A percentile compares a stretch with the other conserved stretches of the same genome.
These are phyloP conservation scores for Trametes gibbosa DNA, from an alignment of 768 basidiomycete species.

Conservation along the genomic window DNA sequence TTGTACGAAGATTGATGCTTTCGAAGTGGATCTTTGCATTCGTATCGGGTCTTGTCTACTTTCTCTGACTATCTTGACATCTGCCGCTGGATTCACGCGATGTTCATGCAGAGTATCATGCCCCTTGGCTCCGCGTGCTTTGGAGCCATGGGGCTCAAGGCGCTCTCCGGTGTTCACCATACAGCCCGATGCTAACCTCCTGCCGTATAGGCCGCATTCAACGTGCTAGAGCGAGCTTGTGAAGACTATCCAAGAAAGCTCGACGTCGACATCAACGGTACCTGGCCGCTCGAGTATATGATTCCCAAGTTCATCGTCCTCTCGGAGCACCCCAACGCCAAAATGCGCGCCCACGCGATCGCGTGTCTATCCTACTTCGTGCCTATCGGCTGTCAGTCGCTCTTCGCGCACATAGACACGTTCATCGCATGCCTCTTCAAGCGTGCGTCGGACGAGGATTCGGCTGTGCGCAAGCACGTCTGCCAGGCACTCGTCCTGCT, in stretches of 20 bases:
- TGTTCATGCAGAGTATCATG: background rate
- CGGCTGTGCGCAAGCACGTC: conserved; percentile 92
- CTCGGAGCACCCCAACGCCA: conserved; percentile 79
- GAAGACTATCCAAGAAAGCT: conserved; percentile 96
- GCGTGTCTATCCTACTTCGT: conserved; percentile 95
- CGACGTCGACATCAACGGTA: conserved; percentile 90
- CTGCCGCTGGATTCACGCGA: background rate
- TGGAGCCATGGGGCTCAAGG: background rate
- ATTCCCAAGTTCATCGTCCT: conserved; percentile 92
- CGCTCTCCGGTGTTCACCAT: no score
- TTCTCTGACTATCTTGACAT: background rate
- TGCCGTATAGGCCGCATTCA: conserved; percentile 76
- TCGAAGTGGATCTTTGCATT: no score
- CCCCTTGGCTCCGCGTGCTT: background rate
- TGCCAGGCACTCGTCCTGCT: conserved; percentile 94
- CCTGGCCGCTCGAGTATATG: conserved; percentile 93
- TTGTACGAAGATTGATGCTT: no score
- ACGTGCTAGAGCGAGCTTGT: conserved; percentile 91
- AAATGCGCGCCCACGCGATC: conserved; percentile 92
- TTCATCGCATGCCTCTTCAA: conserved; percentile 95
- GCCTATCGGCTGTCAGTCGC: conserved; percentile 80
- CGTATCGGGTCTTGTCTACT: background rate
- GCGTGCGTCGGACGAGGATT: conserved; percentile 89
- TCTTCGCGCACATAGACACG: conserved; percentile 87
- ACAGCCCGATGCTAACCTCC: background rate